Evolutionary conservation across 805 yeast species (phyloP), one percentile per base, ranked within the genome.

Genomic region (Saturnispora gosingensis): DNA sequence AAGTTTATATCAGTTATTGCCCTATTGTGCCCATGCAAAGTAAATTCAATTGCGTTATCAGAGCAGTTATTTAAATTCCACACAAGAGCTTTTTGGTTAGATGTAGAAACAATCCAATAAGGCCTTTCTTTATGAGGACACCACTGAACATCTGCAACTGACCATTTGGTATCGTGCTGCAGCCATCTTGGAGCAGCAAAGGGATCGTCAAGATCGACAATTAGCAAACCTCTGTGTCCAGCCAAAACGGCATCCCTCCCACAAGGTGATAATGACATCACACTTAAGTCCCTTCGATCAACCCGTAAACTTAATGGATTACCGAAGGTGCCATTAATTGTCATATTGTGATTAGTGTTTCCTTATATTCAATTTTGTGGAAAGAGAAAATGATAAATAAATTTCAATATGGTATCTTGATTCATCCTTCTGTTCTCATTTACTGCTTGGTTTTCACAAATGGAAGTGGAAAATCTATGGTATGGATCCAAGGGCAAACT

Each of bases 61-160:
- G 66, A 6, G 71, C 67, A 1, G 80, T 70, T 70, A 0, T 86
- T 81, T 54, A 93, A 68, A 67, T 93, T 91, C 99, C 99, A 93
- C 4, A 93, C 80, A 62, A 93, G 73, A 1, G 96, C 98, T 69
- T 91, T 91, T 63, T 91, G 99, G 66, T 91, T 93, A 1, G 96
- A 85, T 0, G 98, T 88, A 0, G 96, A 87, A 1, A 91, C 84
- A 43, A 93, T 88, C 96, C 97, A 90, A 5, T 84, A 74, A 1
- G 96, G 91, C 57, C 86, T 87, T 2, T 82, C 75, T 5, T 77
- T 73, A 63, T 93, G 97, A 0, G 97, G 97, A 2, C 95, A 87
- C 98, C 99, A 93, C 66, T 93, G 98, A 1, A 91, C 97, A 65
- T 91, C 97, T 0, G 99, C 97, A 3, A 93, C 99, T 66, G 93